Conservation (phyloP, 2,329 filamentous ascomycete species). For the Scortechinia acanthostroma region DNA sequence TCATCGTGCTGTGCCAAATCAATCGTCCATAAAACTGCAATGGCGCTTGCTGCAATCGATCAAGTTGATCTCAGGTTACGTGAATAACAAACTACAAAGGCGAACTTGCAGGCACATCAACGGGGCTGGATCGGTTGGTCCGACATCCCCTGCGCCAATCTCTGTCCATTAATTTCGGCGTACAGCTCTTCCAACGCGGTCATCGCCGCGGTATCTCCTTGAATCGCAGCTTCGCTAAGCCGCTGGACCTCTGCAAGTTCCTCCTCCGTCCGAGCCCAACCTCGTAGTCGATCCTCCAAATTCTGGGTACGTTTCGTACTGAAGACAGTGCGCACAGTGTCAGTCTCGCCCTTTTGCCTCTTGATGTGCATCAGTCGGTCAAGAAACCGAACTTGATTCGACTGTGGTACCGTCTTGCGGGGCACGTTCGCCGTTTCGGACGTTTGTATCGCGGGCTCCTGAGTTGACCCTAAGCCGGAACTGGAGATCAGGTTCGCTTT, state of each 20-base stretch:
- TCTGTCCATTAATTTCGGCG: no score
- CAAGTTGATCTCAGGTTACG: no score
- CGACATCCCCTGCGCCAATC: no score
- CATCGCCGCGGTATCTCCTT: background rate
- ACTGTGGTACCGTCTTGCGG: background rate
- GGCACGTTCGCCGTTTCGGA: background rate
- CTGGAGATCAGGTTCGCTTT: background rate
- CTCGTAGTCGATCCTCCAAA: background rate
- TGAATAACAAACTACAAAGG: no score
- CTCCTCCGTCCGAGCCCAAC: background rate
- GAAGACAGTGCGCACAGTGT: background rate
- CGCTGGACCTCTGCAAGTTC: background rate
- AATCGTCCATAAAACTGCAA: no score
- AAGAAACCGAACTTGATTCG: background rate
- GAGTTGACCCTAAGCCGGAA: background rate
- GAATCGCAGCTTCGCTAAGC: background rate
- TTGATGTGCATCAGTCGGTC: background rate
- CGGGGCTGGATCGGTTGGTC: no score
- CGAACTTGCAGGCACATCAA: no score
- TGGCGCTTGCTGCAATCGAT: no score
- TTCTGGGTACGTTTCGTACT: background rate
- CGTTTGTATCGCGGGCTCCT: background rate
- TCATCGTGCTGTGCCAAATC: no score
- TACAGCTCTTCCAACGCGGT: background rate
- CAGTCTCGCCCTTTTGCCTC: background rate